Evolutionary conservation across 2,329 filamentous ascomycete genomes (phyloP).

Genomic region (Calonectria pseudoreteaudii): DNA sequence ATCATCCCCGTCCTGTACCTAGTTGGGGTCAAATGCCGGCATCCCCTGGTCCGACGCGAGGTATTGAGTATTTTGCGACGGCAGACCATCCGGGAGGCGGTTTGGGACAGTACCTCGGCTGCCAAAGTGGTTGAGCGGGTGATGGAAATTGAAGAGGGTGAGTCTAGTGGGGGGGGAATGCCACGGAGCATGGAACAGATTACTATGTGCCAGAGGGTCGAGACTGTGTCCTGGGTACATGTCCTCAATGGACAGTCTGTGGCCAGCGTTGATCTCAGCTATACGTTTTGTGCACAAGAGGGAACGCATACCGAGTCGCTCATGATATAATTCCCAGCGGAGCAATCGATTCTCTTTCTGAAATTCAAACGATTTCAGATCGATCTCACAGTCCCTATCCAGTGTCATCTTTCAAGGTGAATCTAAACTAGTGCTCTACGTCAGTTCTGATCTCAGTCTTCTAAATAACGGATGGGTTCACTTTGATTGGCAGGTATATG

Average conservation of each 20-base stretch:
- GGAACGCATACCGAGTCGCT: constrained; percentile 39
- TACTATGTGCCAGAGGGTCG: constrained; percentile 43
- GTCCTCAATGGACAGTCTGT: constrained; percentile 23
- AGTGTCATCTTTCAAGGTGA: neutral
- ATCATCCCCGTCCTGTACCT: constrained; percentile 50
- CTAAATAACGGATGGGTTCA: neutral
- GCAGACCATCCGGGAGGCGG: constrained; percentile 45
- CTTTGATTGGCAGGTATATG: neutral
- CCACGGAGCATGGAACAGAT: constrained; percentile 43
- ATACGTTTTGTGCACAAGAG: constrained; percentile 45
- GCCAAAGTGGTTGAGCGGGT: constrained; percentile 47
- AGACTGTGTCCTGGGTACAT: constrained; percentile 43
- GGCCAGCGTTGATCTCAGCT: constrained; percentile 43
- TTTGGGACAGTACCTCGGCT: constrained; percentile 48
- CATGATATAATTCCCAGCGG: neutral
- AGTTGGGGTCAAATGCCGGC: constrained; percentile 50
- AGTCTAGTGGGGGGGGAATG: constrained; percentile 10
- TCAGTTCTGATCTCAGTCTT: neutral
- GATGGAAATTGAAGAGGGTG: constrained; percentile 50
- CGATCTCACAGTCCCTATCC: neutral
- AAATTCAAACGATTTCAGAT: neutral
- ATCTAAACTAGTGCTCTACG: no score
- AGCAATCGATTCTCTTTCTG: neutral
- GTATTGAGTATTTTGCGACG: constrained; percentile 41
- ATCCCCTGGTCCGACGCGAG: constrained; percentile 47